Evolutionary conservation across 2,329 filamentous ascomycete genomes (phyloP), one percentile per base, ranked within the genome.

Genomic region (Drechslera avenae): DNA sequence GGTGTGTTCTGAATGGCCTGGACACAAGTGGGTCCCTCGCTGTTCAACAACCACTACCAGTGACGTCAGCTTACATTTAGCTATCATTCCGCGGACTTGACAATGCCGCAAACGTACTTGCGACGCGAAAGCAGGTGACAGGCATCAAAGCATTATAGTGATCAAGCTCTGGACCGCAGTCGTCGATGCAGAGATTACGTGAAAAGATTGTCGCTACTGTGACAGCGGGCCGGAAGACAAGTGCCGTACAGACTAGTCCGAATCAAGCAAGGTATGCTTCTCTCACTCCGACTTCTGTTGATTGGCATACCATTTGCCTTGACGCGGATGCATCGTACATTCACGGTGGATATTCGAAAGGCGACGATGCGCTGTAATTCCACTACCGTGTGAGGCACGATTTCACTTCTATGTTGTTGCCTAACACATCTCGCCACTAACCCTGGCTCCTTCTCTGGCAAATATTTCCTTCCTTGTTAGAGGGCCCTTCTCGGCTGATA

Each of bases 31-130:
- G 46, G 19, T 46, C 45, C 44, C 30, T 47, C 44, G 42, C 55
- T 42, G 52, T 58, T 62, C 64, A 66, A 64, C 62, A 66, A 55
- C 45, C 45, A 52, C 50, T 57, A 43, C 34, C 50, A 40, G 35
- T 69, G 66, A 68, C 66, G 66, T 68, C 57, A 67, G 40, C 46
- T 31, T 42, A 54, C 52, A 30, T 49, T 28, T n/a, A 30, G 30
- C 31, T 23, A 36, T n/a, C 32, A 43, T 34, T 18, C 41, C 41
- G 33, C 41, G 28, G 35, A 18, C 33, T 43, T 28, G 2, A 23
- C 10, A 18, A 23, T 8, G n/a, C 34, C n/a, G 33, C 30, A 40
- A 21, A 31, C 28, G 8, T 19, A 17, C 30, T 28, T 21, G n/a
- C 8, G 19, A 13, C 5, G 23, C 18, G n/a, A n/a, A 16, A 41